Conservation (phyloP, 2,329 filamentous ascomycete species). For the Aspergillus puulaauensis region DNA sequence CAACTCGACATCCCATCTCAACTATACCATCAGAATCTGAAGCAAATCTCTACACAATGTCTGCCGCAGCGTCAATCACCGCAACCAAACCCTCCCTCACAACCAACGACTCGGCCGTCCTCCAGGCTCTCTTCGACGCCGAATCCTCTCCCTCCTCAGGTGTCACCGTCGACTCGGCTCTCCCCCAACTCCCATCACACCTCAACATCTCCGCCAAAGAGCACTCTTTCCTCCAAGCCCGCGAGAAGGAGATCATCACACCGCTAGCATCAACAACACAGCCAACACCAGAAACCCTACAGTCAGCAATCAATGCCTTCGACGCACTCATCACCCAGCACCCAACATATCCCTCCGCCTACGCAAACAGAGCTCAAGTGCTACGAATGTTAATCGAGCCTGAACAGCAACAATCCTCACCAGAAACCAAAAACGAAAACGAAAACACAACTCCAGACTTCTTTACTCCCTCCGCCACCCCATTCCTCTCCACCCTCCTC, state of each 20-base stretch:
- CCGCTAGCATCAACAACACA: slow-evolving; percentile 28
- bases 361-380: slow-evolving; percentile 57
- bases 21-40: background rate
- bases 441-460: background rate
- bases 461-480: background rate
- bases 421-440: slow-evolving; percentile 8
- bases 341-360: slow-evolving; percentile 54
- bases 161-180: slow-evolving; percentile 36
- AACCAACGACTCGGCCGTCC: slow-evolving; percentile 46
- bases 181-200: slow-evolving; percentile 42
- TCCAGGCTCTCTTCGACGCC: slow-evolving; percentile 48
- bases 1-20: background rate
- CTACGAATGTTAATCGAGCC: slow-evolving; percentile 37
- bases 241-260: slow-evolving; percentile 41
- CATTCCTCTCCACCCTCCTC: slow-evolving; percentile 28
- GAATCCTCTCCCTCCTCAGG: slow-evolving; percentile 42
- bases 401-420: background rate
- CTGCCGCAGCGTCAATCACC: slow-evolving; percentile 22
- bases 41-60: slow-evolving; percentile 4
- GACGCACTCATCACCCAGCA: slow-evolving; percentile 42
- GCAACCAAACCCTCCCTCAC: slow-evolving; percentile 32
- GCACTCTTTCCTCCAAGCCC: slow-evolving; percentile 39
- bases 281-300: slow-evolving; percentile 21
- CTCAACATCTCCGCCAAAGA: slow-evolving; percentile 35
- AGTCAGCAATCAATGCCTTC: slow-evolving; percentile 39